Conservation (phyloP, 306 rosid genomes). For the Sicyos baderoa region DNA sequence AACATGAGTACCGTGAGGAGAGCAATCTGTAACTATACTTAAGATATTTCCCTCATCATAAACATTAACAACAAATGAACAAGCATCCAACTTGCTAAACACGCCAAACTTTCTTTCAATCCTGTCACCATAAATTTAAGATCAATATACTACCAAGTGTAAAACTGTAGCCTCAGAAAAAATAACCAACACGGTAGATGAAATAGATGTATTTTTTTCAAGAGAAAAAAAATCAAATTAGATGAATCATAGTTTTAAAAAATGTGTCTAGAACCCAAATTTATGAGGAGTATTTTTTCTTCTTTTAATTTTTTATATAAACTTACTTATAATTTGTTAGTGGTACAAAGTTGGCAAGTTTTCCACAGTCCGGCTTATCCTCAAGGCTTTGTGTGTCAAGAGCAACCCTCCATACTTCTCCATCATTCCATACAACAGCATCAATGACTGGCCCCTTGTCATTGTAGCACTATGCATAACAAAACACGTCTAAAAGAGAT, state of each 20-base stretch:
- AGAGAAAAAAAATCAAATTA: no score
- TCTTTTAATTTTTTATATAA: background rate
- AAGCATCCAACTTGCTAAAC: constrained; percentile 93
- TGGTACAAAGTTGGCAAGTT: constrained; percentile 71
- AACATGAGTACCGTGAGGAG: constrained; percentile 96
- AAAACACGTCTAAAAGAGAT: background rate
- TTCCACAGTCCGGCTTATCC: constrained; percentile 66
- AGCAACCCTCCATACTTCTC: constrained; percentile 94
- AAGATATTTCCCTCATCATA: constrained; percentile 74
- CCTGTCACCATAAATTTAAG: constrained; percentile 36
- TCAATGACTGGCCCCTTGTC: constrained; percentile 87
- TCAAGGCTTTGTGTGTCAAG: constrained; percentile 81
- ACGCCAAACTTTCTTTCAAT: constrained; percentile 64
- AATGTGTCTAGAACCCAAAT: background rate
- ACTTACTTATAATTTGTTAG: constrained; percentile 78
- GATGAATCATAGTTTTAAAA: background rate
- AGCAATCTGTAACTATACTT: constrained; percentile 85
- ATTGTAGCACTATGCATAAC: constrained; percentile 58
- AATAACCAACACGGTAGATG: background rate
- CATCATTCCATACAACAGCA: constrained; percentile 97
- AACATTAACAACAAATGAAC: constrained; percentile 75
- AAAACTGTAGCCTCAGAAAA: constrained; percentile 1
- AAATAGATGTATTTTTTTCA: background rate
- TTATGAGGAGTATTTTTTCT: background rate
- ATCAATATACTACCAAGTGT: background rate